phyloP scores from a whole-genome alignment of 371 early-diverging fungal genomes.

The Mortierella sp. region DNA sequence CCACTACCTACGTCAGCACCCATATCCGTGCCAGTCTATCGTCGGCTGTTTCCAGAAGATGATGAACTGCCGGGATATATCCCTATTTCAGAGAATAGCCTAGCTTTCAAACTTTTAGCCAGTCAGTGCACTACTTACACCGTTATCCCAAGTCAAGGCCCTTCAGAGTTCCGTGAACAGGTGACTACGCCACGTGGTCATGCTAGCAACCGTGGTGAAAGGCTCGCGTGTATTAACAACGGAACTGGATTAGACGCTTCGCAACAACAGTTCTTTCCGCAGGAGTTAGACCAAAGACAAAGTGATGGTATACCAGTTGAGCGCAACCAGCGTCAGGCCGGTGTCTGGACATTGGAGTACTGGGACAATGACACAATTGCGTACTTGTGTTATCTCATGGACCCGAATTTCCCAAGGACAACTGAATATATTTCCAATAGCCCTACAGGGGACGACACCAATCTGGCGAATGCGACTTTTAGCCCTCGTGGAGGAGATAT shows the following conservation, averaged over 20 bases:
- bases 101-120: slow-evolving; percentile 27
- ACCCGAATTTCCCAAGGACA: slow-evolving; percentile 28
- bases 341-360: slow-evolving; percentile 45
- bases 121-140: slow-evolving; percentile 38
- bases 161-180: slow-evolving; percentile 19
- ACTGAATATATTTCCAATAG: slow-evolving; percentile 12
- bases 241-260: background rate
- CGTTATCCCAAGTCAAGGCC: slow-evolving; percentile 33
- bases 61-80: slow-evolving; percentile 40
- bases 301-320: background rate
- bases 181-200: background rate
- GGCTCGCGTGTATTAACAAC: background rate
- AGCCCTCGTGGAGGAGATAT: background rate
- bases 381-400: slow-evolving; percentile 46
- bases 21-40: background rate
- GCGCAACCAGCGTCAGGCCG: background rate
- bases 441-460: background rate
- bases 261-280: background rate
- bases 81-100: slow-evolving; percentile 5
- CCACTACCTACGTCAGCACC: background rate
- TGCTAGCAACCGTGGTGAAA: background rate
- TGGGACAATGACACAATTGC: slow-evolving; percentile 40
- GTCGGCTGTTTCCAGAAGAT: slow-evolving; percentile 29
- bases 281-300: background rate
- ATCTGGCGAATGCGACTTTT: background rate